A percentile compares a stretch with the other conserved stretches of the same genome.
Conservation (phyloP, 768 basidiomycete species). For the Pleurotus platypus region DNA sequence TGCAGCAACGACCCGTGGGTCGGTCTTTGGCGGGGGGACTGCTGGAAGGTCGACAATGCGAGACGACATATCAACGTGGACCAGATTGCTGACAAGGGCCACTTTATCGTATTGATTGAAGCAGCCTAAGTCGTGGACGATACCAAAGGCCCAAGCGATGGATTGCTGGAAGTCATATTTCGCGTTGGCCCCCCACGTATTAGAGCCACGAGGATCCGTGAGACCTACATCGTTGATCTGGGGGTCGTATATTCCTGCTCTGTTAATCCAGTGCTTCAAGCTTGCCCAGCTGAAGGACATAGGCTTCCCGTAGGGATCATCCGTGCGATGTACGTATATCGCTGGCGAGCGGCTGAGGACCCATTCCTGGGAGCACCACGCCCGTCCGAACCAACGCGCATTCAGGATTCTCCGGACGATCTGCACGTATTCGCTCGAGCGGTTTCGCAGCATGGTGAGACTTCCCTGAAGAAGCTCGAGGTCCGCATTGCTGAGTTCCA, state of each 20-base stretch:
- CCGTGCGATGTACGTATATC: background rate
- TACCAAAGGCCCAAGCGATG: slow-evolving; percentile 3
- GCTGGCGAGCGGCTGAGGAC: slow-evolving; percentile 4
- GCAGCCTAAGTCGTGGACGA: slow-evolving; percentile 4
- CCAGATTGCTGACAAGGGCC: slow-evolving; percentile 1
- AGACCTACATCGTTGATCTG: background rate
- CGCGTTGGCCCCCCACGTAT: background rate
- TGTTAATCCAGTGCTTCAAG: slow-evolving; percentile 2
- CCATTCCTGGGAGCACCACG: slow-evolving; percentile 8
- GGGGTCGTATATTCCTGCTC: slow-evolving; percentile 1
- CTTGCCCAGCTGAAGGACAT: slow-evolving; percentile 2
- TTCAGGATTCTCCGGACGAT: background rate
- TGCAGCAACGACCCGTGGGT: background rate
- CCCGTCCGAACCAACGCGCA: slow-evolving; percentile 3
- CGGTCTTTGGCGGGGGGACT: background rate
- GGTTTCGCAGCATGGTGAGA: background rate
- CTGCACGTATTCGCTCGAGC: background rate
- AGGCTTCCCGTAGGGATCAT: background rate
- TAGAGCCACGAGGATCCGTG: slow-evolving; percentile 1
- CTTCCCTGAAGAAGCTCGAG: background rate
- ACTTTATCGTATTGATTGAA: slow-evolving; percentile 8
- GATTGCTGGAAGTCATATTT: background rate
- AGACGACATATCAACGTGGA: background rate
- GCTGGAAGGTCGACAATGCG: slow-evolving; percentile 1
- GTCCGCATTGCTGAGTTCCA: background rate